A percentile compares a stretch with the other conserved stretches of the same genome.
Conservation (phyloP, 768 basidiomycete species). For the Lyophyllum shimeji region DNA sequence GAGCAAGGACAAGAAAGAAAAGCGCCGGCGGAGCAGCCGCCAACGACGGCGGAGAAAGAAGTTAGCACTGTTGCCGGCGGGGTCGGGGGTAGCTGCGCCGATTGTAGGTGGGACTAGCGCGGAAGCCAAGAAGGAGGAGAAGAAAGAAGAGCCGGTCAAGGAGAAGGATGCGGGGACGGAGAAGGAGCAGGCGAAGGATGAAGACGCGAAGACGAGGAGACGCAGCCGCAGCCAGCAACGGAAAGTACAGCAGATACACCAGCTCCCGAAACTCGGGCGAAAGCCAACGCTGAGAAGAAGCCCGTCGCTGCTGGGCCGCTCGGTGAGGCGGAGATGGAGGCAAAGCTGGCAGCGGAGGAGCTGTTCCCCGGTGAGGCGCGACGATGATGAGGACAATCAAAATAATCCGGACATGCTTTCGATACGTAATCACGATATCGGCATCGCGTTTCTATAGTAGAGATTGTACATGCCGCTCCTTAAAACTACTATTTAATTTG, state of each 20-base stretch:
- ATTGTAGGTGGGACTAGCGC: slow-evolving; percentile 14
- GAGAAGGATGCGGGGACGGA: background rate
- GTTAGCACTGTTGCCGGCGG: slow-evolving; percentile 8
- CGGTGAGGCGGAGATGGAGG: slow-evolving; percentile 13
- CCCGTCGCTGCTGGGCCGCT: slow-evolving; percentile 7
- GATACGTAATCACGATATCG: background rate
- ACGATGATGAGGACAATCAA: background rate
- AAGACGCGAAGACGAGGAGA: background rate
- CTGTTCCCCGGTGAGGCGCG: slow-evolving; percentile 8
- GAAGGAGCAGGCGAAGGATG: background rate
- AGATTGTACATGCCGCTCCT: slow-evolving; percentile 4
- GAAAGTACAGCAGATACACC: too few relatives aligned
- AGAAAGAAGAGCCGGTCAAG: background rate
- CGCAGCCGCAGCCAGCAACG: too few relatives aligned
- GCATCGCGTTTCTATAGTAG: background rate
- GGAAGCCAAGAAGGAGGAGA: slow-evolving; percentile 6
- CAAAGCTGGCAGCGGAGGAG: slow-evolving; percentile 15
- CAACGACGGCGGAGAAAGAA: slow-evolving; percentile 14
- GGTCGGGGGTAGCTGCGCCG: slow-evolving; percentile 10
- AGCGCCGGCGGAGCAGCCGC: background rate
- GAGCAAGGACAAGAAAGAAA: slow-evolving; percentile 29
- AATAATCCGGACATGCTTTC: background rate
- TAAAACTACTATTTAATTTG: background rate
- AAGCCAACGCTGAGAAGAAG: slow-evolving; percentile 1
- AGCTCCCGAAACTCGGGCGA: background rate